phyloP scores from a whole-genome alignment of 2,329 filamentous ascomycete species.

The Pseudogymnoascus sp. region DNA sequence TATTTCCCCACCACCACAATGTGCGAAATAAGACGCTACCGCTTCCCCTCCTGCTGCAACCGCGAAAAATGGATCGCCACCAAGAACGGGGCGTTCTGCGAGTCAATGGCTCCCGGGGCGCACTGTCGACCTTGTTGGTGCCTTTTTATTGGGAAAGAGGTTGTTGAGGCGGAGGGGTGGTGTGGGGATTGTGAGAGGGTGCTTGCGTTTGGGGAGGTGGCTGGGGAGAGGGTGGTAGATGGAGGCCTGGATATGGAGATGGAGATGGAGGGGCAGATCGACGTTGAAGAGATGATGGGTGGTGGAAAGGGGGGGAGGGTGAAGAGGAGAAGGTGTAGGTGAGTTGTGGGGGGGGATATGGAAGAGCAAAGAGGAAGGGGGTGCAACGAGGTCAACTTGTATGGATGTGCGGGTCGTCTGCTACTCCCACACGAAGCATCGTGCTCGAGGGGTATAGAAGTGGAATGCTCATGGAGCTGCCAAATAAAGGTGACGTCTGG shows the following conservation, averaged over 20 bases:
- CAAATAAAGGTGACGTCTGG: background rate
- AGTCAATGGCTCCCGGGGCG: background rate
- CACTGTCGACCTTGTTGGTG: background rate
- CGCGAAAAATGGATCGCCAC: background rate
- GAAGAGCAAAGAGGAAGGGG: no score
- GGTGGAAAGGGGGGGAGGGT: background rate
- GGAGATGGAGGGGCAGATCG: background rate
- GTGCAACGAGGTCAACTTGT: no score
- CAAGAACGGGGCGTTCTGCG: constrained; percentile 6
- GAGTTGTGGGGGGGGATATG: background rate
- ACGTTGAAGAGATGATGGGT: background rate
- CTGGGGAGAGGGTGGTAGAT: background rate
- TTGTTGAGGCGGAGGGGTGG: background rate
- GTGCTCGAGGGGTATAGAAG: background rate
- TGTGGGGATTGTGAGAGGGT: background rate
- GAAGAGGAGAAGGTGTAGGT: background rate
- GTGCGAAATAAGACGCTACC: constrained; percentile 9
- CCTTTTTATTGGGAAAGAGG: background rate
- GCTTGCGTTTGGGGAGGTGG: background rate
- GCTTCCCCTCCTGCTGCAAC: constrained; percentile 5
- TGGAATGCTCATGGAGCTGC: background rate
- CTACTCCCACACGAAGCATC: background rate
- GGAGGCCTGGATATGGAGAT: background rate
- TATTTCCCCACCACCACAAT: background rate
- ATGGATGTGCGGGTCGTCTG: background rate